Evolutionary conservation across 306 rosid species (phyloP), one percentile per base, ranked within the genome.

Genomic region (Malus domestica): DNA sequence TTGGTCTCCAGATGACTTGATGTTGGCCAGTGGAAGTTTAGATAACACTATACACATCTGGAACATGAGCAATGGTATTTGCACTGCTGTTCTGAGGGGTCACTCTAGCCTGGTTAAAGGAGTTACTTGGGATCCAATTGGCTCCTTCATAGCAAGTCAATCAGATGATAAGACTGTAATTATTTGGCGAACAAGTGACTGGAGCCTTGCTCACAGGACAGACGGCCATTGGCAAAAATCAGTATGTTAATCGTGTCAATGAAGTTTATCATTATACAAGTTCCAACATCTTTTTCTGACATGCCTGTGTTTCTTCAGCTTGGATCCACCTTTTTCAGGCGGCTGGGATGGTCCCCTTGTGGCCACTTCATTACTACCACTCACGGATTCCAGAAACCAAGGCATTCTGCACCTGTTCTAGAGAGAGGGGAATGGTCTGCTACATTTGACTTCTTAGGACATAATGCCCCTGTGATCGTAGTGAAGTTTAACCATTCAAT

Each of bases 391-490:
- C 97, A 95, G 90, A 95, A 95, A 89, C 99, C 99, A 23, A 92
- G 99, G 87, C 99, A 95, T 84, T 95, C 99, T 70, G 99, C 99
- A 16, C 99, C 99, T 38, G 99, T 95, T 74, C 88, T 95, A 22
- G 99, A 95, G 87, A 92, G 99, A 87, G 99, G 97, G 81, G 99
- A 92, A 76, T 95, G 99, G 99, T 87, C 99, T 70, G 99, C 97
- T 33, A 95, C 99, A 51, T 95, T 95, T 90, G 99, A 95, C 83
- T 95, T 95, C 82, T 79, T 95, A 75, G 99, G 99, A 72, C 97
- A 95, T 85, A 95, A 90, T 86, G 99, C 99, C 78, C 99, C 99
- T 2, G 85, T 95, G 74, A 95, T 92, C 66, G 97, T 92, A 64
- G 99, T 90, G 85, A 95, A 87, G 87, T 95, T 95, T 81, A 95